Evolutionary conservation across 2,329 filamentous ascomycete species (phyloP).

Genomic region (Fusarium proliferatum): DNA sequence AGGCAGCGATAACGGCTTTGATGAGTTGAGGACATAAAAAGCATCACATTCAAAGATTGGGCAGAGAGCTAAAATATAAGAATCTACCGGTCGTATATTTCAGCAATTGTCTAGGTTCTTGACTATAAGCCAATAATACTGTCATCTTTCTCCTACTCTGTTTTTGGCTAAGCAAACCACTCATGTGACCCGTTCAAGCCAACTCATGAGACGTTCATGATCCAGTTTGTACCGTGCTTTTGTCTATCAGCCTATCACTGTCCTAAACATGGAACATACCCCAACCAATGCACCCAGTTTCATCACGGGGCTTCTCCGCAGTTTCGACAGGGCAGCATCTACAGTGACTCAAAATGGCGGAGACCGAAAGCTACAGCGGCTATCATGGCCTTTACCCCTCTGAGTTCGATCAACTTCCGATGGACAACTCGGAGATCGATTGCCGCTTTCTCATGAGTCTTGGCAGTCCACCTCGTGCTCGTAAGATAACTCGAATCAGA

Average conservation of each 20-base stretch:
- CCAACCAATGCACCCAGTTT: conserved; percentile 28
- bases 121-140: too few relatives aligned
- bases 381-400: conserved; percentile 6
- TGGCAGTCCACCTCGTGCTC: conserved; percentile 23
- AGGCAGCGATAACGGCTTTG: conserved; percentile 49
- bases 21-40: conserved; percentile 1
- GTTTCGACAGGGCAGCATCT: conserved; percentile 20
- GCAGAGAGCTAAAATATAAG: not conserved
- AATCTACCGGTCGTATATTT: not conserved
- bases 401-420: not conserved
- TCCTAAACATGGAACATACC: conserved; percentile 9
- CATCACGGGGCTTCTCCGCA: conserved; percentile 41
- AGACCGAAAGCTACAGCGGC: conserved; percentile 1
- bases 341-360: conserved; percentile 38
- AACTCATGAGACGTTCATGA: not conserved
- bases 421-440: conserved; percentile 16
- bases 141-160: not conserved
- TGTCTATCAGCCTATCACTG: not conserved
- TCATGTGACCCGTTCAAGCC: not conserved
- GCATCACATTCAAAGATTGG: not conserved
- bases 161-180: not conserved
- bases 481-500: conserved; percentile 28
- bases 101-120: not conserved
- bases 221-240: not conserved
- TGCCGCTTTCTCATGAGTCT: conserved; percentile 18